phyloP scores from a whole-genome alignment of 1,139 yeast genomes.

The Saccharomyces hybrid region DNA sequence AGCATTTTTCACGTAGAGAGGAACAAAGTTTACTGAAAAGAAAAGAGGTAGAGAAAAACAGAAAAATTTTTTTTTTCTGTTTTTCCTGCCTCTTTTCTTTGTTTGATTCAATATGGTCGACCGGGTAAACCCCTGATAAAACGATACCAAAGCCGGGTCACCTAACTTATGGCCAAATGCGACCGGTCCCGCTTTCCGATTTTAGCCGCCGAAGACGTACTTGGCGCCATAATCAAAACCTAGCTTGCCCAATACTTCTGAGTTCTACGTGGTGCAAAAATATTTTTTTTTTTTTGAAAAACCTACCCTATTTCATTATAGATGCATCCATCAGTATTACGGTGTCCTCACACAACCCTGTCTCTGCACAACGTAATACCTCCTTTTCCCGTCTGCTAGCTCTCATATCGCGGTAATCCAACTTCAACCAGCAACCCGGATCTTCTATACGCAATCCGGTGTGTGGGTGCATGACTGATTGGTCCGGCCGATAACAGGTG shows the following conservation, averaged over 20 bases:
- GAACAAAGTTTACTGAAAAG: neutral
- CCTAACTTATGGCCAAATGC: neutral
- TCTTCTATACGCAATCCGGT: neutral
- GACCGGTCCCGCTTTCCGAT: neutral
- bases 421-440: neutral
- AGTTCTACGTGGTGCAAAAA: no score
- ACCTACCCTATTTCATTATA: no score
- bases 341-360: no score
- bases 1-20: neutral
- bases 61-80: neutral
- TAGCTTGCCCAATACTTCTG: no score
- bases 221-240: no score
- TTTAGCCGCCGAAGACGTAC: neutral
- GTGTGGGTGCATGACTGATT: neutral
- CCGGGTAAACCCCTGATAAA: neutral
- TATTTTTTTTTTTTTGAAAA: no score
- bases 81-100: neutral
- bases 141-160: neutral
- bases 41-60: neutral
- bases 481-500: neutral
- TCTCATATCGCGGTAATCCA: neutral
- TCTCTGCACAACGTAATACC: no score
- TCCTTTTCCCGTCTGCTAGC: no score
- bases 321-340: no score
- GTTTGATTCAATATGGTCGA: neutral